These are phyloP conservation scores for Pseudocercospora crystallina DNA, from an alignment of 2,329 filamentous ascomycete genomes.

Conservation along the genomic window DNA sequence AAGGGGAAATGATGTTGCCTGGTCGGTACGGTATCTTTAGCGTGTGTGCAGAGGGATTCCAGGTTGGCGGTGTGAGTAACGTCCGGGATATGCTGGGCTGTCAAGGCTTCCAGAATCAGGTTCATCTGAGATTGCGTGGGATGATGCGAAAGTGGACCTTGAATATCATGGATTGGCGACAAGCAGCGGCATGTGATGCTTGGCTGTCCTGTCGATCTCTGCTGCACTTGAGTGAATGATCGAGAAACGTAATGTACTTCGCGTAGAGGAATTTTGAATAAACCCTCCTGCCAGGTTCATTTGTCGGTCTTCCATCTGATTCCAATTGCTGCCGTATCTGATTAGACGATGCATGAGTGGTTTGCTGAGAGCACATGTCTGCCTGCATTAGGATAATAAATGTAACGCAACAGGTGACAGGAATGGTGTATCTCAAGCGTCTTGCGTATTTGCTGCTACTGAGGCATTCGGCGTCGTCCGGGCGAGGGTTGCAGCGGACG, in stretches of 20 bases:
- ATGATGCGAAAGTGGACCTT: not conserved
- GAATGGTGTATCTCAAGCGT: too few species aligned
- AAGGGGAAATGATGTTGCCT: constrained; percentile 1
- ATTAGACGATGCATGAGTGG: too few species aligned
- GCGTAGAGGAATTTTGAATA: not conserved
- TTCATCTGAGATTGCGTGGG: not conserved
- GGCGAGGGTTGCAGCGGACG: too few species aligned
- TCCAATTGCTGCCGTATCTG: too few species aligned
- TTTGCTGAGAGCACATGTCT: too few species aligned
- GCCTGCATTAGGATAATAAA: too few species aligned
- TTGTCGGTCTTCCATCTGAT: too few species aligned
- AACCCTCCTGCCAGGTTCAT: not conserved
- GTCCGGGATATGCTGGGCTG: constrained; percentile 8
- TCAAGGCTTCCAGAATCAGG: not conserved
- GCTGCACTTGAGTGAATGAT: too few species aligned
- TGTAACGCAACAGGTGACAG: too few species aligned
- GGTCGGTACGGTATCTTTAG: not conserved
- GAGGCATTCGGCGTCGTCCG: too few species aligned
- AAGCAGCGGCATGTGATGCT: not conserved
- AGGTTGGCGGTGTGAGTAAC: constrained; percentile 5
- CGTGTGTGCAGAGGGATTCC: not conserved
- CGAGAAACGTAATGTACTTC: not conserved
- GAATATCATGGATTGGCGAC: not conserved
- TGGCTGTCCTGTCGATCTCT: not conserved
- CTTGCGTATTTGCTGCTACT: too few species aligned